Conservation (phyloP, 768 basidiomycete genomes). For the Lyophyllum decastes region DNA sequence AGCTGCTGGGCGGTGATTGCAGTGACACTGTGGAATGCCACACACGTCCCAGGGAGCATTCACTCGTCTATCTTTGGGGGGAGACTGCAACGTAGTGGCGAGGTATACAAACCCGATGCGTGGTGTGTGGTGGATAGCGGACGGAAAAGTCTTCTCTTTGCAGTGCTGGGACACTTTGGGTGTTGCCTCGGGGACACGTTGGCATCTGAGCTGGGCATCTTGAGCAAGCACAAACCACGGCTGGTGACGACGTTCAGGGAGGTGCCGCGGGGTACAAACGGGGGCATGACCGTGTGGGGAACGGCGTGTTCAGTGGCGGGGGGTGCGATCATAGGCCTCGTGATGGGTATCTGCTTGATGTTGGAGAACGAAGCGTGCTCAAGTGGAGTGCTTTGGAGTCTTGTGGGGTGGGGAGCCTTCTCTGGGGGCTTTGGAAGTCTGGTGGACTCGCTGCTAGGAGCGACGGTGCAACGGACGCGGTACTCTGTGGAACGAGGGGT, state of each 20-base stretch:
- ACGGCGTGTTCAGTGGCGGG: conserved; percentile 74
- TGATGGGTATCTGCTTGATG: conserved; percentile 55
- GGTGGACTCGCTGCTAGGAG: conserved; percentile 87
- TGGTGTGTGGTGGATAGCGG: conserved; percentile 67
- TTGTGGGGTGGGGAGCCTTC: conserved; percentile 60
- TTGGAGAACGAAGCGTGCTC: conserved; percentile 61
- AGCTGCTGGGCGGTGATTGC: conserved; percentile 66
- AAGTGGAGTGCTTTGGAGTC: conserved; percentile 39
- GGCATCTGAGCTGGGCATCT: conserved; percentile 90
- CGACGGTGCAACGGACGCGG: conserved; percentile 80
- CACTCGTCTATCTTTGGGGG: conserved; percentile 34
- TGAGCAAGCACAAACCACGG: conserved; percentile 66
- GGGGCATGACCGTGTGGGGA: conserved; percentile 77
- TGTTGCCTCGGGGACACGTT: conserved; percentile 92
- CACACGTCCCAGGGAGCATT: conserved; percentile 46
- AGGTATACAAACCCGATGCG: conserved; percentile 35
- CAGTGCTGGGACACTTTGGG: conserved; percentile 79
- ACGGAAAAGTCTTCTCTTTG: conserved; percentile 66
- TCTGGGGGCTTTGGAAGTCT: conserved; percentile 82
- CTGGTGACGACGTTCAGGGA: conserved; percentile 76
- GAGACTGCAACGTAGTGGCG: conserved; percentile 25
- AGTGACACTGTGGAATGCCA: conserved; percentile 61
- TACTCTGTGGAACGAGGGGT: conserved; percentile 63
- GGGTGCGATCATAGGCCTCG: conserved; percentile 69
- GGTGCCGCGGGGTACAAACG: conserved; percentile 91